Percentiles rank a stretch among this genome's conserved stretches.
phyloP scores from a whole-genome alignment of 202 grass and related monocot species.

The Dendrocalamus latiflorus region DNA sequence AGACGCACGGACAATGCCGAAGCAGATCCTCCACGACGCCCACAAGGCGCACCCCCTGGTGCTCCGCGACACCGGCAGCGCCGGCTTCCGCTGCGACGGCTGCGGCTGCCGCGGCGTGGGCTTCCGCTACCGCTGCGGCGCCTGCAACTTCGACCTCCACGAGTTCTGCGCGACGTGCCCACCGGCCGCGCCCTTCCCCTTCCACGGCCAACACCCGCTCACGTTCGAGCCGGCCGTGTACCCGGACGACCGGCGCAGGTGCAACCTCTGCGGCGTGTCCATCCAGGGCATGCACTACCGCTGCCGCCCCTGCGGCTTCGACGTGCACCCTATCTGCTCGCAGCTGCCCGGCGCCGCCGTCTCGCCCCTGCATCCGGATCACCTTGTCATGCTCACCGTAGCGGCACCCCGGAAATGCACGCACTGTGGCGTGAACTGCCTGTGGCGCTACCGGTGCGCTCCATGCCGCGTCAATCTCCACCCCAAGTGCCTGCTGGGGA shows the following conservation, averaged over 20 bases:
- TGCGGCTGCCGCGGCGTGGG: constrained; percentile 23
- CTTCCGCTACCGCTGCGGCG: constrained; percentile 28
- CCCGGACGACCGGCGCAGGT: not conserved
- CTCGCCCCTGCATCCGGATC: constrained; percentile 16
- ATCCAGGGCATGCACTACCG: constrained; percentile 27
- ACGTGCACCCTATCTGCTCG: constrained; percentile 37
- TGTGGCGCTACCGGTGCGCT: not conserved
- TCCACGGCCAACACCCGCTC: constrained; percentile 42
- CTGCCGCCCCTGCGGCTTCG: constrained; percentile 31
- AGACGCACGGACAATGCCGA: not conserved
- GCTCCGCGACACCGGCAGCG: not conserved
- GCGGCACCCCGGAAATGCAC: not conserved
- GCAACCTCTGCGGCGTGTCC: constrained; percentile 15
- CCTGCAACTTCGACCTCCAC: constrained; percentile 42
- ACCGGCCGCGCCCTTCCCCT: not conserved
- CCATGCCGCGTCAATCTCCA: not conserved
- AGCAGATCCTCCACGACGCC: not conserved
- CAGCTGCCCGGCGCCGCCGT: constrained; percentile 10
- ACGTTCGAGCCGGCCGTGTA: not conserved
- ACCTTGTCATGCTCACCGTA: not conserved
- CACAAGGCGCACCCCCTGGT: not conserved
- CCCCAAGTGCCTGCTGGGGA: not conserved
- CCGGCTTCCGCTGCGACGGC: constrained; percentile 24
- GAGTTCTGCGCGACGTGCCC: constrained; percentile 31
- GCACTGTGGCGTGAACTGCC: not conserved